These are phyloP conservation scores for Cladosporium cucumerinum DNA, from an alignment of 2,329 filamentous ascomycete species.

Conservation along the genomic window DNA sequence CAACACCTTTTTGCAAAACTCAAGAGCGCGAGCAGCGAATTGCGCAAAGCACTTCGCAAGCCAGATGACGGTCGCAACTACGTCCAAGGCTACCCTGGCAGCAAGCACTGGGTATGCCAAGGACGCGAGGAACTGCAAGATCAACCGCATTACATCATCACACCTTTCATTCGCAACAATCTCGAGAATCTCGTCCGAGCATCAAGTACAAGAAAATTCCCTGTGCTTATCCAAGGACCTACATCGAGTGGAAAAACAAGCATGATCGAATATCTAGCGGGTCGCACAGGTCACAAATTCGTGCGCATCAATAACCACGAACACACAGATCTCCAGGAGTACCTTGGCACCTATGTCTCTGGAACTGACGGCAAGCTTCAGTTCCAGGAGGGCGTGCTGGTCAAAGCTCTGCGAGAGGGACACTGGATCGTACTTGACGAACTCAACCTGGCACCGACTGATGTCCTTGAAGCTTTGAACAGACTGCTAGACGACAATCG, in stretches of 20 bases:
- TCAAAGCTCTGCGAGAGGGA: constrained; percentile 85
- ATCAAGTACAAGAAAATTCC: constrained; percentile 86
- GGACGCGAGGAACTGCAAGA: constrained; percentile 65
- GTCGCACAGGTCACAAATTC: constrained; percentile 92
- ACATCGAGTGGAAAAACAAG: constrained; percentile 98
- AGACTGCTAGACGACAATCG: constrained; percentile 93
- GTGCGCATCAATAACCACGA: constrained; percentile 99
- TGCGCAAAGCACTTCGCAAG: constrained; percentile 73
- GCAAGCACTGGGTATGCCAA: constrained; percentile 68
- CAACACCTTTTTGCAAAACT: constrained; percentile 73
- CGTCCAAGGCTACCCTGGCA: constrained; percentile 53
- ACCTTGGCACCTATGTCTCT: constrained; percentile 90
- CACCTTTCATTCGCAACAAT: constrained; percentile 90
- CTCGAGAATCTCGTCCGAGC: constrained; percentile 91
- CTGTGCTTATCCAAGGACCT: constrained; percentile 91
- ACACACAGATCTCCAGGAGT: constrained; percentile 96
- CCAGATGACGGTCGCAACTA: constrained; percentile 75
- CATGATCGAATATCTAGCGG: constrained; percentile 99
- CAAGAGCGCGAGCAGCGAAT: constrained; percentile 65
- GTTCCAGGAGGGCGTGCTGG: constrained; percentile 91
- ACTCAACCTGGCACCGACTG: constrained; percentile 91
- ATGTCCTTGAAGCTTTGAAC: constrained; percentile 94
- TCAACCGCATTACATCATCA: constrained; percentile 91
- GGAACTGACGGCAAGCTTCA: constrained; percentile 76
- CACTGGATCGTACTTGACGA: constrained; percentile 99